These are phyloP conservation scores for Corchorus olitorius DNA, from an alignment of 345 rosid genomes.

Conservation along the genomic window DNA sequence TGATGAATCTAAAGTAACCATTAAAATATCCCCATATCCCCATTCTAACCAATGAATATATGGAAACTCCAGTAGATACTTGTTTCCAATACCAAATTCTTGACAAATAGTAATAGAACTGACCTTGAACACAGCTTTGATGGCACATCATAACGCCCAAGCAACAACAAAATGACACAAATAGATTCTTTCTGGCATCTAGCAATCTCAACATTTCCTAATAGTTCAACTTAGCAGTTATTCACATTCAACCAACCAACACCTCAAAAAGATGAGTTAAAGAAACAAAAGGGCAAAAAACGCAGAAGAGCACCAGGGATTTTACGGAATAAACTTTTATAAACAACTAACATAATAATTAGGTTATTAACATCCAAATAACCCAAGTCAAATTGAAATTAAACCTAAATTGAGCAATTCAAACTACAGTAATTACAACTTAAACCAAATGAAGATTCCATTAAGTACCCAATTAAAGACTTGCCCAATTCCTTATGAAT, in stretches of 20 bases:
- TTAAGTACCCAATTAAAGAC: constrained; percentile 1
- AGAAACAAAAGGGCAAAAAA: not conserved
- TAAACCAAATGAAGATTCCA: constrained; percentile 4
- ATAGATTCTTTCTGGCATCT: not conserved
- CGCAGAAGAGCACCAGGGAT: not conserved
- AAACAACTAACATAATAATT: not conserved
- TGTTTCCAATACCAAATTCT: not conserved
- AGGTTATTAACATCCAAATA: not conserved
- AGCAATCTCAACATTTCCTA: not conserved
- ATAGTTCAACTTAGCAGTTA: not conserved
- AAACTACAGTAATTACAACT: not conserved
- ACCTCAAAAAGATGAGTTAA: not conserved
- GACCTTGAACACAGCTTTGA: not conserved
- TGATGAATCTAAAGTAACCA: not conserved
- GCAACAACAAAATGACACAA: not conserved
- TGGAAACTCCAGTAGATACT: not conserved
- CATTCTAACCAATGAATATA: not conserved
- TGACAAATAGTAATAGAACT: not conserved
- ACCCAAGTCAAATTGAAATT: not conserved
- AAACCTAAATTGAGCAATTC: not conserved
- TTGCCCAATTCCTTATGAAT: constrained; percentile 1
- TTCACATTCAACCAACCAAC: not conserved
- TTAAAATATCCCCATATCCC: too few relatives aligned
- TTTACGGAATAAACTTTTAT: not conserved
- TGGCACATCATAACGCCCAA: not conserved